Conservation (phyloP, 2,329 filamentous ascomycete genomes). For the Fusarium penzigii region DNA sequence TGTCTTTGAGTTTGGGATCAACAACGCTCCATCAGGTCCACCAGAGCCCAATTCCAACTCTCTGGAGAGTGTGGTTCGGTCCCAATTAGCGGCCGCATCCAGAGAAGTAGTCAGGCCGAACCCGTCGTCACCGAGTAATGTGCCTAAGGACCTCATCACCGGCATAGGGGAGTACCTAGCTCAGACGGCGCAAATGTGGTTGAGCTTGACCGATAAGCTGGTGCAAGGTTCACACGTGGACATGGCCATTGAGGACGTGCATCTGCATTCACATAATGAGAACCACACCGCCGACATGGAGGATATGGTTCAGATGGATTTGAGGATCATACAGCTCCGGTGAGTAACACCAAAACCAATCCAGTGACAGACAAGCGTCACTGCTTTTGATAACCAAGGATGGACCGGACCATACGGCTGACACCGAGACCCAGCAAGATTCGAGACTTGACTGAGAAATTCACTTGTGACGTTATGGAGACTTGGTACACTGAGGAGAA, state of each 20-base stretch:
- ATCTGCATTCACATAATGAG: slow-evolving; percentile 26
- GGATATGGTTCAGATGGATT: slow-evolving; percentile 33
- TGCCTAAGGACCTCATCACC: slow-evolving; percentile 31
- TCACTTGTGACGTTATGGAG: slow-evolving; percentile 36
- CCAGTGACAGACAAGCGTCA: neutral
- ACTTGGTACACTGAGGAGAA: slow-evolving; percentile 29
- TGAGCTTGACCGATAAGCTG: slow-evolving; percentile 36
- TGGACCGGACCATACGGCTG: slow-evolving; percentile 8
- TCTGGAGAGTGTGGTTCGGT: slow-evolving; percentile 32
- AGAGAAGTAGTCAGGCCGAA: slow-evolving; percentile 23
- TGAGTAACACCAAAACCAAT: slow-evolving; percentile 22
- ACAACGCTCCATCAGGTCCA: slow-evolving; percentile 13
- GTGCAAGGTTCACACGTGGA: slow-evolving; percentile 35
- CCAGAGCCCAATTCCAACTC: slow-evolving; percentile 19
- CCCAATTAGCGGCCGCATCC: slow-evolving; percentile 29
- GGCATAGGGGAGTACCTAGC: slow-evolving; percentile 40
- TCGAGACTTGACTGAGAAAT: slow-evolving; percentile 35
- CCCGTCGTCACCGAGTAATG: slow-evolving; percentile 11
- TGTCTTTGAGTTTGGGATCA: slow-evolving; percentile 34
- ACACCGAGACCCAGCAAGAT: slow-evolving; percentile 33
- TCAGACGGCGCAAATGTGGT: slow-evolving; percentile 36
- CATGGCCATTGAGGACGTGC: slow-evolving; percentile 29
- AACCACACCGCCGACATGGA: slow-evolving; percentile 32
- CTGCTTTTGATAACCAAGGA: neutral
- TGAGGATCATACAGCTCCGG: slow-evolving; percentile 36